Base-by-base conservation (phyloP, 73 alveolate species). In the Paramecium pentaurelia region DNA sequence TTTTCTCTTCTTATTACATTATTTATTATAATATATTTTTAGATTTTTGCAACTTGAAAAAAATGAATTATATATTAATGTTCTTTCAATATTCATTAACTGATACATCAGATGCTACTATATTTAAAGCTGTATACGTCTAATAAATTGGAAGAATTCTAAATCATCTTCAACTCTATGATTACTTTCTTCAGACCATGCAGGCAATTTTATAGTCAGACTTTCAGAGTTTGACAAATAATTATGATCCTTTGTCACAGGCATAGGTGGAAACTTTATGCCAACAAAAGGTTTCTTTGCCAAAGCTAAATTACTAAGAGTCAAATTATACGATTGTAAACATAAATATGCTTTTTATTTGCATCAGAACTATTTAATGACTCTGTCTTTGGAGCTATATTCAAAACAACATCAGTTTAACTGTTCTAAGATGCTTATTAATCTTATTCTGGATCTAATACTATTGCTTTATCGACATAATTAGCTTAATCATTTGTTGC, bases 261-360 rank as follows among this genome's bases (percentile, higher is more conserved):
- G 51, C 45, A 80, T 49, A 6, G 77, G 77, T 45, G 91, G 91
- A 9, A 14, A 45, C 49, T 12, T 45, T 4, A 80, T 45, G 0
- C 75, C 91, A 42, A 80, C 45, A 47, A 80, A 80, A 27, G 91
- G 91, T 47, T 45, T 80, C 77, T 45, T 80, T 80, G 91, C 75
- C 27, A 80, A 12, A 9, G 91, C 91, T 80, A 42, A 32, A 22
- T 14, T 30, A 10, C 1, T 45, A 10, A 22, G 4, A 25, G 14
- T 22, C 14, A 54, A 54, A 54, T 5, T 38, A 4, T 80, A 80
- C 91, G 77, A 45, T 80, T 80, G 51, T 80, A 45, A 42, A 80
- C 49, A 47, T 80, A 80, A 20, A 80, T 64, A 25, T 44, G 77
- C 30, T 80, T 80, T 11, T 45, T 49, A 32, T 45, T 64, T 28